Base-by-base conservation (phyloP, 2,329 filamentous ascomycete genomes). In the Hymenoscyphus occultus region DNA sequence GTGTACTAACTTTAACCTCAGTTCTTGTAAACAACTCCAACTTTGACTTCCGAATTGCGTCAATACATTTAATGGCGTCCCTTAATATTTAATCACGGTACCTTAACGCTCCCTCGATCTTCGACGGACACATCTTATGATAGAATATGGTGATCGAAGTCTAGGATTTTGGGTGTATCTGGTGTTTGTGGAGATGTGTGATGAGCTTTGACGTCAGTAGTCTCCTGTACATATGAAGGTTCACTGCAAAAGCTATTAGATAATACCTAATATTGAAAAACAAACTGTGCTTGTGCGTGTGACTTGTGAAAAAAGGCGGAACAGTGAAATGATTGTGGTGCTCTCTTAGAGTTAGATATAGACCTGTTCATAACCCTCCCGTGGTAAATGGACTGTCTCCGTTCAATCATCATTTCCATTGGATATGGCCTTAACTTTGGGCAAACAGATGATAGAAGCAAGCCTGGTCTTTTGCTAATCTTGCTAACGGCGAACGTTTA, bases 21-120 rank as follows among this genome's bases (percentile, higher is more conserved):
- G 74, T 65, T 75, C 69, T 62, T 74, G 60, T 75, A 73, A 74
- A 64, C 65, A 61, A 58, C 63, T 70, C 54, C 54, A 56, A 60
- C 59, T 69, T 68, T 60, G 67, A 70, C 65, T 56, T 35, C 68
- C 70, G 64, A 62, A 63, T 39, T 64, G 64, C 67, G 69, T 68
- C 67, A 67, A 51, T 51, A 51, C 19, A 22, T 51, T n/a, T n/a
- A 67, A 65, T 68, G 70, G 70, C 71, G 68, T 3, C 35, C 35
- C 69, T 54, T 61, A 66, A 65, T 67, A 19, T 72, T 71, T 70
- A 71, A 71, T 72, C 63, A 65, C 65, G 65, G 70, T 69, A 68
- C 63, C 35, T 59, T 58, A 71, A 71, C 64, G 64, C 68, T 68
- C 67, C 65, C 66, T 69, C 64, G 68, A 65, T 63, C 62, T 66